Conservation (phyloP, 306 rosid genomes). For the Acacia acuminata region DNA sequence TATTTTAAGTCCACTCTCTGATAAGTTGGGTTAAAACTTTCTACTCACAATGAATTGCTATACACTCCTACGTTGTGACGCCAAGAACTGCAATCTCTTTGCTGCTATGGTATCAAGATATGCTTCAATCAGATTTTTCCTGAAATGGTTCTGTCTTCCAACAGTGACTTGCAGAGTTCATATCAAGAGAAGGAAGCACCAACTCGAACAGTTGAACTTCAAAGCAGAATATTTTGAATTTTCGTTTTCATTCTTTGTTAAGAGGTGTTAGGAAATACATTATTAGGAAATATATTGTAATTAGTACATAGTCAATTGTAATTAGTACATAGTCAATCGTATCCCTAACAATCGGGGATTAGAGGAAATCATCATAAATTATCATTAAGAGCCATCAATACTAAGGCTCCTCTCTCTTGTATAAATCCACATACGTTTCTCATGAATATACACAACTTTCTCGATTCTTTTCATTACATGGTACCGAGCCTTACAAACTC, state of each 20-base stretch:
- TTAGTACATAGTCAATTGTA: no score
- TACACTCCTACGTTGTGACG: slow-evolving; percentile 68
- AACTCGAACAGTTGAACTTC: not conserved
- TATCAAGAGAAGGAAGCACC: slow-evolving; percentile 28
- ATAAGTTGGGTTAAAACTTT: not conserved
- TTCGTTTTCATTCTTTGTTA: not conserved
- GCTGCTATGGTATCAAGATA: not conserved
- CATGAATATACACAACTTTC: no score
- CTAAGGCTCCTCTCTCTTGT: no score
- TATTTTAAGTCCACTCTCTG: not conserved
- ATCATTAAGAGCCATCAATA: no score
- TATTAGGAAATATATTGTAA: no score
- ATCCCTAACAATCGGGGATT: no score
- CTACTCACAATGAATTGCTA: slow-evolving; percentile 84
- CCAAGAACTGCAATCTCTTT: slow-evolving; percentile 76
- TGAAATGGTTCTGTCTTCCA: not conserved
- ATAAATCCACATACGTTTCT: no score
- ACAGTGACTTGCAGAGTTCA: not conserved
- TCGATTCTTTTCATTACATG: no score
- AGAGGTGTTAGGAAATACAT: no score
- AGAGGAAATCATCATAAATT: no score
- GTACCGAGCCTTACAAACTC: no score
- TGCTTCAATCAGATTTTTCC: not conserved
- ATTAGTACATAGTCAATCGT: no score
- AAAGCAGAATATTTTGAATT: not conserved